phyloP scores from a whole-genome alignment of 768 basidiomycete genomes.

The Leccinum barrowsii region DNA sequence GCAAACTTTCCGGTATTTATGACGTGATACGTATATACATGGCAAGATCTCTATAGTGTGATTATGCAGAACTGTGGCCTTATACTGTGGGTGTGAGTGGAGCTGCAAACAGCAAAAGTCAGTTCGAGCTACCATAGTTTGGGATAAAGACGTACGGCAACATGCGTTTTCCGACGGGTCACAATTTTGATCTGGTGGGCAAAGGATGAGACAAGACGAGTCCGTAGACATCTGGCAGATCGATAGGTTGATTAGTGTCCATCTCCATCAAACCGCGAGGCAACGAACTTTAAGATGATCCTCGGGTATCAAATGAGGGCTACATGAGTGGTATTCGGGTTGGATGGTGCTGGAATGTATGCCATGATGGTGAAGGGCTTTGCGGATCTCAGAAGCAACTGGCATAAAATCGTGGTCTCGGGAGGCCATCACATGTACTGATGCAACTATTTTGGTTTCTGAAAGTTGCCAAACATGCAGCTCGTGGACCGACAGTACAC shows the following conservation, averaged over 20 bases:
- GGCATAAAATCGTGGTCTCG: conserved; percentile 88
- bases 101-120: conserved; percentile 32
- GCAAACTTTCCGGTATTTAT: conserved; percentile 71
- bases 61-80: conserved; percentile 12
- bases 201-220: conserved; percentile 67
- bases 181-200: conserved; percentile 67
- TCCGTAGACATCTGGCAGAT: conserved; percentile 43
- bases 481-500: conserved; percentile 84
- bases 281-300: conserved; percentile 47
- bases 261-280: neutral
- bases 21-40: conserved; percentile 13
- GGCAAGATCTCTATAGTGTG: conserved; percentile 31
- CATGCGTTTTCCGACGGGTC: conserved; percentile 69
- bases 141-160: conserved; percentile 59
- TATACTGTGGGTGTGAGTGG: conserved; percentile 46
- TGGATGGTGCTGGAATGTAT: conserved; percentile 96
- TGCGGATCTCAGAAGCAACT: conserved; percentile 78
- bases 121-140: neutral
- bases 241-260: conserved; percentile 2
- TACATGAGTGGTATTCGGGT: conserved; percentile 66
- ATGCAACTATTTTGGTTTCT: conserved; percentile 91
- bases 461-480: conserved; percentile 98
- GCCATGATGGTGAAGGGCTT: conserved; percentile 82
- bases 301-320: conserved; percentile 36
- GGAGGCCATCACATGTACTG: conserved; percentile 88